Evolutionary conservation across 768 basidiomycete species (phyloP).

Genomic region (Daedalea quercina): DNA sequence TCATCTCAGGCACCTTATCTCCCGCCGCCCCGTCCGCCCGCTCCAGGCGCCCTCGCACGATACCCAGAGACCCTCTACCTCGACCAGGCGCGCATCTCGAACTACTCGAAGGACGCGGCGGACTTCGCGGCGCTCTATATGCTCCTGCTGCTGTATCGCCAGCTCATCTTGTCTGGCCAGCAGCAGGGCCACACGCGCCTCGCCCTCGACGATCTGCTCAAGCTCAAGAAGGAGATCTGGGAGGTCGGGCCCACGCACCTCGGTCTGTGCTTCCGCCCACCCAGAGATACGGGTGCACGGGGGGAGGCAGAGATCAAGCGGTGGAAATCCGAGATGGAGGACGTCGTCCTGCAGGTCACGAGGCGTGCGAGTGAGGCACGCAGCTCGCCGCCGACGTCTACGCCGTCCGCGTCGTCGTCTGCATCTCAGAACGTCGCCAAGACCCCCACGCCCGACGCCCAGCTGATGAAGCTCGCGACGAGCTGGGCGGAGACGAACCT

Average conservation of each 20-base stretch:
- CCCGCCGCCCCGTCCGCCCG: slow-evolving; percentile 21
- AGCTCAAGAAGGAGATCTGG: slow-evolving; percentile 70
- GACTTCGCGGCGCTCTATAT: slow-evolving; percentile 74
- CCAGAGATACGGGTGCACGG: slow-evolving; percentile 4
- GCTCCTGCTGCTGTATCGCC: slow-evolving; percentile 75
- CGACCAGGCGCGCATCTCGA: slow-evolving; percentile 62
- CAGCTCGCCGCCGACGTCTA: slow-evolving; percentile 1
- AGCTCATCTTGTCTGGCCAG: slow-evolving; percentile 50
- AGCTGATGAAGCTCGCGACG: slow-evolving; percentile 52
- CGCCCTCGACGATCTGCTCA: slow-evolving; percentile 45
- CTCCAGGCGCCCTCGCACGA: slow-evolving; percentile 27
- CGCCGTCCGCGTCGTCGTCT: neutral
- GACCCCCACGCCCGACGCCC: slow-evolving; percentile 39
- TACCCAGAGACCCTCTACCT: slow-evolving; percentile 80
- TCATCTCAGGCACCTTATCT: slow-evolving; percentile 42
- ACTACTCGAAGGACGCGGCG: slow-evolving; percentile 63
- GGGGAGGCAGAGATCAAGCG: slow-evolving; percentile 35
- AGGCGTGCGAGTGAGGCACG: slow-evolving; percentile 51
- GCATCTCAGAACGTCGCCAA: slow-evolving; percentile 17
- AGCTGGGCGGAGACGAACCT: slow-evolving; percentile 71
- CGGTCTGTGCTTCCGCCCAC: slow-evolving; percentile 42
- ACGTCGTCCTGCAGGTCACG: slow-evolving; percentile 71
- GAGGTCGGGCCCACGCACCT: slow-evolving; percentile 57
- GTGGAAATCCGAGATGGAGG: slow-evolving; percentile 52
- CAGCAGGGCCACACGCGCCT: slow-evolving; percentile 18